These are phyloP conservation scores for Claviceps pazoutovae DNA, from an alignment of 2,329 filamentous ascomycete species.

Conservation along the genomic window DNA sequence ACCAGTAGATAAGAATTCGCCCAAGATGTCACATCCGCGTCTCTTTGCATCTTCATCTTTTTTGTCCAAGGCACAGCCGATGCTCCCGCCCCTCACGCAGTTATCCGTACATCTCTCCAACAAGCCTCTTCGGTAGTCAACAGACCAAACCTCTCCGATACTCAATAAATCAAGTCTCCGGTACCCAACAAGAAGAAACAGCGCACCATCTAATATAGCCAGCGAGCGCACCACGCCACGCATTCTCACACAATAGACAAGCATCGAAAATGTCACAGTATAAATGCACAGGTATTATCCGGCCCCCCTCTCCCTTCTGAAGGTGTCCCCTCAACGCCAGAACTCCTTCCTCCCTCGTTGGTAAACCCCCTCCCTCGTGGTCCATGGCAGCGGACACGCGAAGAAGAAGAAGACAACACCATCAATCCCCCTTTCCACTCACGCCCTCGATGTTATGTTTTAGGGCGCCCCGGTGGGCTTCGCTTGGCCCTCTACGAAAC, in stretches of 20 bases:
- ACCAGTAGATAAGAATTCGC: no score
- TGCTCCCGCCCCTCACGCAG: no score
- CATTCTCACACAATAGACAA: not conserved
- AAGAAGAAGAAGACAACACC: not conserved
- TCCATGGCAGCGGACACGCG: not conserved
- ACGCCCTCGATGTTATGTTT: not conserved
- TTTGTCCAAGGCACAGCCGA: no score
- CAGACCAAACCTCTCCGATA: not conserved
- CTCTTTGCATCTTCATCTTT: no score
- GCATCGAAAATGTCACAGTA: not conserved
- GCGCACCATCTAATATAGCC: not conserved
- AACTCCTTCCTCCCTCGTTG: not conserved
- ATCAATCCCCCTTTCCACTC: not conserved
- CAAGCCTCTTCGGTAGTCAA: no score
- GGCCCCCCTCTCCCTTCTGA: not conserved
- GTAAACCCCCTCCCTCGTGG: not conserved
- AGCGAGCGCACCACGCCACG: not conserved
- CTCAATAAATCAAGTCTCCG: not conserved
- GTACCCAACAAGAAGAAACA: not conserved
- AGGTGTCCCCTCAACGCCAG: not conserved
- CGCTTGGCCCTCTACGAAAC: slow-evolving; percentile 81
- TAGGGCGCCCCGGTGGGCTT: slow-evolving; percentile 16
- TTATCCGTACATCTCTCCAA: no score
- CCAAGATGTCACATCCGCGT: no score
- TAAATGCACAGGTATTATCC: not conserved